Percentiles rank a stretch among this genome's conserved stretches.
These are phyloP conservation scores for Tetrastigma voinierianum DNA, from an alignment of 164 flowering plant genomes.

Conservation along the genomic window DNA sequence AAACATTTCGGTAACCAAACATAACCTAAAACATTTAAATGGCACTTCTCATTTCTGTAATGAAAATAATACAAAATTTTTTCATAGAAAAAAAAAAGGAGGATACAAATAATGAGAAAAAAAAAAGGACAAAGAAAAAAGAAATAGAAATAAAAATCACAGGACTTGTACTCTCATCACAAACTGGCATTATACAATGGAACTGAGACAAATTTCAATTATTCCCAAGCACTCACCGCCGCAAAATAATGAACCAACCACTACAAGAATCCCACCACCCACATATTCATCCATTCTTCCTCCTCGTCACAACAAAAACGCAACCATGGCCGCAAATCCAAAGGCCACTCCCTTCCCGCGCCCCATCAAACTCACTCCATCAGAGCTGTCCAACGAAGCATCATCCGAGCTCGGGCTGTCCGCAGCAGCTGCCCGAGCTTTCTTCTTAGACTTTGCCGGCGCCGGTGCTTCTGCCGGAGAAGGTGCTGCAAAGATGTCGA, in stretches of 20 bases:
- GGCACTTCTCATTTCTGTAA: not conserved
- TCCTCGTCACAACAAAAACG: slow-evolving; percentile 10
- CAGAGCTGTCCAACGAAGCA: slow-evolving; percentile 19
- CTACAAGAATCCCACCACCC: no score
- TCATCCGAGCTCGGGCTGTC: slow-evolving; percentile 11
- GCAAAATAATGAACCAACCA: no score
- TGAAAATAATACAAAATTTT: not conserved
- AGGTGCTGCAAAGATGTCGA: slow-evolving; percentile 50
- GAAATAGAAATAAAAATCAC: not conserved
- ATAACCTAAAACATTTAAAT: no score
- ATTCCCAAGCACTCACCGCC: not conserved
- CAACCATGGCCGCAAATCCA: slow-evolving; percentile 2
- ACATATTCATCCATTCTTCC: no score
- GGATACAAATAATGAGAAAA: no score
- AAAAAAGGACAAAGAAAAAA: no score
- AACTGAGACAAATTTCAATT: not conserved
- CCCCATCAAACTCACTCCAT: slow-evolving; percentile 9
- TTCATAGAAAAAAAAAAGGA: not conserved
- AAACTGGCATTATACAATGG: not conserved
- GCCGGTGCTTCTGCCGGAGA: slow-evolving; percentile 56
- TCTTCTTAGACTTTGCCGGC: slow-evolving; percentile 33
- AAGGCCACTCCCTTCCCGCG: not conserved
- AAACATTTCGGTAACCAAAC: no score
- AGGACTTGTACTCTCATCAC: not conserved
- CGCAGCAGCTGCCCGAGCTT: slow-evolving; percentile 10